Evolutionary conservation across 306 rosid genomes (phyloP).

Genomic region (Trifolium subterraneum): DNA sequence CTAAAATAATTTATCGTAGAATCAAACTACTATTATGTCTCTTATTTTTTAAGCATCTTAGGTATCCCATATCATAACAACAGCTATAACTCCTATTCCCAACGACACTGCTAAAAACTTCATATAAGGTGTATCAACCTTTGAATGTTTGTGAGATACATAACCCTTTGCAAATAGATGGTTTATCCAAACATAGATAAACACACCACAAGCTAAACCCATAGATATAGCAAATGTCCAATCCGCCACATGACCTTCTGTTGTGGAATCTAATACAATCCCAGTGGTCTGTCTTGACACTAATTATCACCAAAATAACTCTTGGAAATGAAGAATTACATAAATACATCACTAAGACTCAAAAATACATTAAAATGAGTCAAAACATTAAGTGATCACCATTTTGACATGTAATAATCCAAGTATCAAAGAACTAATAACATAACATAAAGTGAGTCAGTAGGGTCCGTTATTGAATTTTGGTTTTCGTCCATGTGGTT

Average conservation of each 20-base stretch:
- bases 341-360: too few relatives aligned
- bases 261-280: slow-evolving; percentile 70
- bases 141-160: slow-evolving; percentile 45
- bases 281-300: slow-evolving; percentile 80
- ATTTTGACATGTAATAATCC: too few relatives aligned
- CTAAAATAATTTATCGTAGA: neutral
- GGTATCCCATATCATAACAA: slow-evolving; percentile 93
- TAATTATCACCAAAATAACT: too few relatives aligned
- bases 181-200: slow-evolving; percentile 75
- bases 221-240: slow-evolving; percentile 83
- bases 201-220: slow-evolving; percentile 85
- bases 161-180: slow-evolving; percentile 76
- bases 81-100: slow-evolving; percentile 73
- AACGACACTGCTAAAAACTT: slow-evolving; percentile 68
- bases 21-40: neutral
- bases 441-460: too few relatives aligned
- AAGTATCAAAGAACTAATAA: too few relatives aligned
- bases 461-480: too few relatives aligned
- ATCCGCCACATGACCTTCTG: slow-evolving; percentile 71
- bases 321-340: too few relatives aligned
- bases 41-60: slow-evolving; percentile 43
- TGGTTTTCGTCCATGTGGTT: too few relatives aligned
- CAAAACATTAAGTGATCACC: too few relatives aligned
- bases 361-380: too few relatives aligned
- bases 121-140: slow-evolving; percentile 49